These are phyloP conservation scores for Xylaria intraflava DNA, from an alignment of 495 filamentous ascomycete genomes.

Conservation along the genomic window DNA sequence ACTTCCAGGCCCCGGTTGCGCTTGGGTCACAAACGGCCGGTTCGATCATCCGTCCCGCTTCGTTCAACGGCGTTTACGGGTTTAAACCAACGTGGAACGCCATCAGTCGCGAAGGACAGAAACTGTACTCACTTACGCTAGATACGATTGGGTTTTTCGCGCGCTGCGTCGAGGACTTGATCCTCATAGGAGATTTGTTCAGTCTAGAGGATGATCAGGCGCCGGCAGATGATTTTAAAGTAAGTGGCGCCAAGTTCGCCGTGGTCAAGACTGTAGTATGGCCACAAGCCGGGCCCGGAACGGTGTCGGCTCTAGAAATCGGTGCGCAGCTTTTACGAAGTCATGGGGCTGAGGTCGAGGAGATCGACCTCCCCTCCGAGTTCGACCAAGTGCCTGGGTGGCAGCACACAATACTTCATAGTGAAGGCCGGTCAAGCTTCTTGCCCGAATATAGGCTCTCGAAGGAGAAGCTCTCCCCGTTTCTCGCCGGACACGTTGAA, in stretches of 20 bases:
- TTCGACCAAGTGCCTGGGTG: constrained; percentile 38
- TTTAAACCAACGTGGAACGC: constrained; percentile 53
- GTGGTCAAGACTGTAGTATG: constrained; percentile 44
- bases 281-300: constrained; percentile 42
- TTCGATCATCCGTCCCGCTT: constrained; percentile 45
- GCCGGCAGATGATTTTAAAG: constrained; percentile 15
- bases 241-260: constrained; percentile 41
- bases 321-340: constrained; percentile 32
- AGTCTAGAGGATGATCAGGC: constrained; percentile 40
- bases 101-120: constrained; percentile 48
- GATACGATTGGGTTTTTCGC: constrained; percentile 51
- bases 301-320: constrained; percentile 35
- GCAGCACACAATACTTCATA: constrained; percentile 33
- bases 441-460: constrained; percentile 38
- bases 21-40: constrained; percentile 50
- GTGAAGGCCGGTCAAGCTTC: constrained; percentile 40
- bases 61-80: constrained; percentile 48
- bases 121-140: constrained; percentile 39
- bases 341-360: constrained; percentile 40
- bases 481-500: constrained; percentile 38
- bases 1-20: constrained; percentile 42
- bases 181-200: constrained; percentile 44
- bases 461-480: constrained; percentile 33
- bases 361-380: constrained; percentile 39
- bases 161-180: constrained; percentile 43